Percentiles rank a stretch among this genome's conserved stretches.
phyloP scores from a whole-genome alignment of 257 asterid species.

The Gentiana dahurica region DNA sequence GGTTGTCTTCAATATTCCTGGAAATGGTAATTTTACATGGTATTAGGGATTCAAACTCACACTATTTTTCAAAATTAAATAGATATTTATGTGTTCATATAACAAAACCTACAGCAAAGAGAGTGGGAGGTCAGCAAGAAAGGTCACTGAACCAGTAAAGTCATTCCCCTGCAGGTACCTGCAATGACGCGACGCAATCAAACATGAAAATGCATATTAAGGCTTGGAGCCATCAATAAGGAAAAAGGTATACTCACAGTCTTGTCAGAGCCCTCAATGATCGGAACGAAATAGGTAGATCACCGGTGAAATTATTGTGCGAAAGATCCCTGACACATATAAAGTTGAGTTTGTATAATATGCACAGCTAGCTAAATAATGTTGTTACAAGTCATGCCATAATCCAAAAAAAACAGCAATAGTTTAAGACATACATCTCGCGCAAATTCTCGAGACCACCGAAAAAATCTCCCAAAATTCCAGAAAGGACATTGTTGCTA shows the following conservation, averaged over 20 bases:
- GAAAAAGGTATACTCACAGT: slow-evolving; percentile 42
- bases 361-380: too few relatives aligned
- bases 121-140: slow-evolving; percentile 64
- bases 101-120: slow-evolving; percentile 48
- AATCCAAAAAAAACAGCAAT: too few relatives aligned
- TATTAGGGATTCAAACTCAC: too few relatives aligned
- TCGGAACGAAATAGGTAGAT: slow-evolving; percentile 74
- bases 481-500: slow-evolving; percentile 66
- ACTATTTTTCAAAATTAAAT: too few relatives aligned
- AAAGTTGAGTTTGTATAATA: background rate
- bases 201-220: slow-evolving; percentile 1
- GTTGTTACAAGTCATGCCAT: too few relatives aligned
- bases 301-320: slow-evolving; percentile 72
- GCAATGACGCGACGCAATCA: slow-evolving; percentile 16
- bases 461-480: slow-evolving; percentile 64
- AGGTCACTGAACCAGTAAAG: slow-evolving; percentile 76
- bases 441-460: slow-evolving; percentile 49
- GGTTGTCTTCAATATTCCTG: slow-evolving; percentile 91
- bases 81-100: too few relatives aligned
- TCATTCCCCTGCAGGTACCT: slow-evolving; percentile 75
- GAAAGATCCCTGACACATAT: slow-evolving; percentile 68
- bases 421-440: slow-evolving; percentile 37
- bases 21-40: background rate
- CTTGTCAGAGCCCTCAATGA: slow-evolving; percentile 43
- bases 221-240: background rate